A percentile compares a stretch with the other conserved stretches of the same genome.
Evolutionary conservation across 139 green algal species (phyloP).

Genomic region (Pleodorina starrii): DNA sequence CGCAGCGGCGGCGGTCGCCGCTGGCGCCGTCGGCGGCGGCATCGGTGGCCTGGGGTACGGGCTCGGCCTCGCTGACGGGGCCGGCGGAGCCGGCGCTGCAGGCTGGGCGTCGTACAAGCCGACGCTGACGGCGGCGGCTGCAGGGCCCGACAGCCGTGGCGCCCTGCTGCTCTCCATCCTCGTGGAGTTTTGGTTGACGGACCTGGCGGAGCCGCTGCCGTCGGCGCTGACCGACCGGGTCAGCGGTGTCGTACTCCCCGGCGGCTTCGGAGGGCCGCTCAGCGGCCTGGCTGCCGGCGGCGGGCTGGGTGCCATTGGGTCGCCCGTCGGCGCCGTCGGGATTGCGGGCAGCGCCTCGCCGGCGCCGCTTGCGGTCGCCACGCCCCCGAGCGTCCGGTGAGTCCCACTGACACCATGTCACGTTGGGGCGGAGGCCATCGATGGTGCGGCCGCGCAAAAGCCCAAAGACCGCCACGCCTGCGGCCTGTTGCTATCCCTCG

Average conservation of each 20-base stretch:
- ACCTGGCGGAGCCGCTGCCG: conserved; percentile 77
- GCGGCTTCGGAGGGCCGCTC: background rate
- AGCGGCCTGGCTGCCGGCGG: background rate
- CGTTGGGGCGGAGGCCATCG: no score
- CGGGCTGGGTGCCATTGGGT: background rate
- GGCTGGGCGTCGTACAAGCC: conserved; percentile 3
- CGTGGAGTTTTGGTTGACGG: conserved; percentile 88
- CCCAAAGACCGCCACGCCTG: no score
- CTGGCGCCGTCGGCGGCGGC: background rate
- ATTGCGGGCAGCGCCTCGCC: background rate
- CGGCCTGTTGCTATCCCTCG: no score
- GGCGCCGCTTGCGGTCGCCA: background rate
- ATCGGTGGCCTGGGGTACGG: background rate
- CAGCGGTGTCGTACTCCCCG: background rate
- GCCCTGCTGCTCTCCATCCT: conserved; percentile 75
- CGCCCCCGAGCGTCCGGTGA: conserved; percentile 1
- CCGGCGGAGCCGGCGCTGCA: background rate
- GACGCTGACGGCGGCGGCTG: conserved; percentile 31
- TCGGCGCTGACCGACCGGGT: background rate
- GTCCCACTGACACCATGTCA: no score
- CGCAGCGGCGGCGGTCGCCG: background rate
- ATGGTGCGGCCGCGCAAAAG: no score
- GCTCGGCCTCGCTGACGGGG: background rate
- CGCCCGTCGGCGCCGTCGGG: background rate
- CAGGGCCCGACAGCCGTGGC: conserved; percentile 36